Conservation (phyloP, 2,329 filamentous ascomycete species). For the Boeremia exigua region DNA sequence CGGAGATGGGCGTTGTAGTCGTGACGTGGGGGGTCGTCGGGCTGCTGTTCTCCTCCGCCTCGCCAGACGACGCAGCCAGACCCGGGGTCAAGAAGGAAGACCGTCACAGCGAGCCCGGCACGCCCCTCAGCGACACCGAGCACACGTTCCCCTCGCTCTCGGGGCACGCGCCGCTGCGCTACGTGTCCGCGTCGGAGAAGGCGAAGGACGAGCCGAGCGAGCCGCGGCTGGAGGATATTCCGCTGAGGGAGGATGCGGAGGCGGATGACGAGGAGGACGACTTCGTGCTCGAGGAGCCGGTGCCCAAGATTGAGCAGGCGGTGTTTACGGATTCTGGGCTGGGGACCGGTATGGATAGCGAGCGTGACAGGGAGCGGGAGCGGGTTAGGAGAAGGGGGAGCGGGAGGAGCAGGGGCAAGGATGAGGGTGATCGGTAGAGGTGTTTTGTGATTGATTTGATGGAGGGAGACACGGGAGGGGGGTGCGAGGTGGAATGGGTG, state of each 20-base stretch:
- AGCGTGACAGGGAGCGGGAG: slow-evolving; percentile 27
- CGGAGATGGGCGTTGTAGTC: slow-evolving; percentile 72
- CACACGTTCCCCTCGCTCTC: slow-evolving; percentile 58
- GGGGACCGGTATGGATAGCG: slow-evolving; percentile 55
- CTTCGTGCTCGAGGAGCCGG: slow-evolving; percentile 48
- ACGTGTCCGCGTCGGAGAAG: slow-evolving; percentile 28
- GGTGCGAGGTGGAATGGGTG: not conserved
- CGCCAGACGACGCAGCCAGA: not conserved
- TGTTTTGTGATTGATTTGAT: not conserved
- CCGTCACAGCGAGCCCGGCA: slow-evolving; percentile 24
- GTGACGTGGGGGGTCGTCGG: slow-evolving; percentile 68
- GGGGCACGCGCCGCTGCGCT: slow-evolving; percentile 51
- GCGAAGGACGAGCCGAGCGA: slow-evolving; percentile 28
- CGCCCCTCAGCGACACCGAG: slow-evolving; percentile 51
- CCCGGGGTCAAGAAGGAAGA: slow-evolving; percentile 11
- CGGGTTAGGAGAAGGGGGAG: slow-evolving; percentile 19
- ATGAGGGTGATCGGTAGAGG: not conserved
- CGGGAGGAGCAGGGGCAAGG: not conserved
- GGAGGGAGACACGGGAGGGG: not conserved
- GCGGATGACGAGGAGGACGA: slow-evolving; percentile 54
- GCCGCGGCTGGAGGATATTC: slow-evolving; percentile 28
- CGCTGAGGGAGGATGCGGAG: slow-evolving; percentile 41
- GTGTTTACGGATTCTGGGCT: slow-evolving; percentile 52
- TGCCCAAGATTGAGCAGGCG: slow-evolving; percentile 15
- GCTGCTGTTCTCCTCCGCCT: slow-evolving; percentile 42